Conservation (phyloP, 257 asterid genomes). For the Capsicum chinense region DNA sequence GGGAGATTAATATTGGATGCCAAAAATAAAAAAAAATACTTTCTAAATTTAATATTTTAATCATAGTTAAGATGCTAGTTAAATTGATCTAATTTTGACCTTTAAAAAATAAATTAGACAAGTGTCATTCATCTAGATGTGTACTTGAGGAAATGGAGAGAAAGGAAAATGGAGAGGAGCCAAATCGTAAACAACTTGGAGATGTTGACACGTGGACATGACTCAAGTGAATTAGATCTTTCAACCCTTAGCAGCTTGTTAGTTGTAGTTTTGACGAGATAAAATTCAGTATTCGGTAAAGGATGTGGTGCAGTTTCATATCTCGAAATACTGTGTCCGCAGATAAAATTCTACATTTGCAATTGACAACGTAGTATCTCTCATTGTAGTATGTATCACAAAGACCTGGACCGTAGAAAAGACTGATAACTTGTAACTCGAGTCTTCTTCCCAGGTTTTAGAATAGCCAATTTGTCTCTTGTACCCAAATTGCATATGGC, state of each 20-base stretch:
- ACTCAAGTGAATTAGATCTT: not conserved
- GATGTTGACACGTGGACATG: too few relatives aligned
- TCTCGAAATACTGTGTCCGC: not conserved
- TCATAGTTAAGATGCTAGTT: too few relatives aligned
- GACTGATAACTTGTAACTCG: not conserved
- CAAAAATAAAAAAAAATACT: too few relatives aligned
- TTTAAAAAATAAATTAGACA: too few relatives aligned
- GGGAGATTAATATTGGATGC: too few relatives aligned
- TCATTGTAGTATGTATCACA: not conserved
- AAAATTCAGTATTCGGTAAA: too few relatives aligned
- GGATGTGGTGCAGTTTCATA: not conserved
- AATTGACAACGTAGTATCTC: not conserved
- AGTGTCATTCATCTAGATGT: too few relatives aligned
- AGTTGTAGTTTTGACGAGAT: too few relatives aligned
- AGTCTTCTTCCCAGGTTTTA: not conserved
- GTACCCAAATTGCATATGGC: not conserved
- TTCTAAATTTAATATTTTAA: too few relatives aligned
- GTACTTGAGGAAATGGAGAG: too few relatives aligned
- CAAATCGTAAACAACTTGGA: not conserved
- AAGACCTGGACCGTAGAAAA: not conserved
- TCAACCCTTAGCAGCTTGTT: not conserved
- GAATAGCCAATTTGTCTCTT: not conserved
- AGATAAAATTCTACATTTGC: not conserved
- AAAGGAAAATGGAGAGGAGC: too few relatives aligned
- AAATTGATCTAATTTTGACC: too few relatives aligned